phyloP scores from a whole-genome alignment of 2,329 filamentous ascomycete genomes.

The Huntiella bhutanensis region DNA sequence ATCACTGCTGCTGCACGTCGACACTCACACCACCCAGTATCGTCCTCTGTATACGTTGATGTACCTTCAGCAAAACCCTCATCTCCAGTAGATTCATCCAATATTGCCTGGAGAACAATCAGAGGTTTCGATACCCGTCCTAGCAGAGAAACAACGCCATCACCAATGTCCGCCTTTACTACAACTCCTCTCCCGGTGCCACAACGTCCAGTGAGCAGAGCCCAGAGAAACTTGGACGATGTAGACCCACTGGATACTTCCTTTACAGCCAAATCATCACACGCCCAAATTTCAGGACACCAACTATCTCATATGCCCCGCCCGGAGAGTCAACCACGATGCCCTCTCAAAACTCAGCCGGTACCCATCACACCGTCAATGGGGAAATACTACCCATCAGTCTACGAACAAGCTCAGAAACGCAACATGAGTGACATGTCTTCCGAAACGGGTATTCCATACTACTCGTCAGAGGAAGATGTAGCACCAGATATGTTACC shows the following conservation, averaged over 20 bases:
- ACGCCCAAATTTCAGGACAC: neutral
- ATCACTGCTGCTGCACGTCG: neutral
- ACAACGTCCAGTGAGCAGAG: neutral
- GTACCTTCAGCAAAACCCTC: neutral
- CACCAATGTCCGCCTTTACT: constrained; percentile 1
- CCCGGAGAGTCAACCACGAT: neutral
- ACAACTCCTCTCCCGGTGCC: neutral
- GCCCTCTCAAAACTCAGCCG: neutral
- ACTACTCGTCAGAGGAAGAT: constrained; percentile 10
- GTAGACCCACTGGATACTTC: constrained; percentile 6
- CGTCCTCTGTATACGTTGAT: neutral
- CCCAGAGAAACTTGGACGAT: constrained; percentile 1
- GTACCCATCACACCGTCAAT: constrained; percentile 26
- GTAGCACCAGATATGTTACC: neutral
- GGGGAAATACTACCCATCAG: constrained; percentile 45
- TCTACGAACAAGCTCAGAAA: constrained; percentile 29
- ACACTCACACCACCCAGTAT: constrained; percentile 4
- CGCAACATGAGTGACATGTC: neutral
- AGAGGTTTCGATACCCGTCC: constrained; percentile 6
- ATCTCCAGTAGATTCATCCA: neutral
- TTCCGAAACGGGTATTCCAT: neutral
- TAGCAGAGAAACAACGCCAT: neutral
- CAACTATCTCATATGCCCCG: neutral
- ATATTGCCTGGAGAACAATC: constrained; percentile 9
- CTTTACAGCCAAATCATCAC: neutral